Conservation (phyloP, 495 filamentous ascomycete species). For the Aspergillus asperescens region DNA sequence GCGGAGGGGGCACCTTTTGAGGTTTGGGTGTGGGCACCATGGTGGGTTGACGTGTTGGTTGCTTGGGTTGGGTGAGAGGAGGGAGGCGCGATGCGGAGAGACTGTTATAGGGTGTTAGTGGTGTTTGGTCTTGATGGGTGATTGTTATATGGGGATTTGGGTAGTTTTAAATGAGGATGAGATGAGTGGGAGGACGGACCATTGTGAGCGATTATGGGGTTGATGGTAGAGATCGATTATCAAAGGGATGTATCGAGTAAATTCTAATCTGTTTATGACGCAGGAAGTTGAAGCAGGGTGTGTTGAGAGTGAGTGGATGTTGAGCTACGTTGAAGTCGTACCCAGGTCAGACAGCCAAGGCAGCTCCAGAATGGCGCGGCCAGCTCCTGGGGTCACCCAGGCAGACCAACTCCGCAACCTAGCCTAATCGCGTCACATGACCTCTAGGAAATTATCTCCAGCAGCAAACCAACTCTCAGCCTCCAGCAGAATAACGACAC, state of each 20-base stretch:
- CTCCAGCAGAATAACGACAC: neutral
- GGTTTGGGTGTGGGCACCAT: conserved; percentile 29
- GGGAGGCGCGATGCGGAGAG: conserved; percentile 81
- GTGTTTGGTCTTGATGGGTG: neutral
- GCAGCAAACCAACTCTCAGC: neutral
- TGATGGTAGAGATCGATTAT: neutral
- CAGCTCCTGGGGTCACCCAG: conserved; percentile 32
- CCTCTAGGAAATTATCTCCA: conserved; percentile 14
- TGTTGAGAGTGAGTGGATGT: neutral
- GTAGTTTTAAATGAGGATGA: neutral
- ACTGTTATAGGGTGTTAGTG: conserved; percentile 43
- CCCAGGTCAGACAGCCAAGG: conserved; percentile 13
- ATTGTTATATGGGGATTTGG: too few relatives aligned
- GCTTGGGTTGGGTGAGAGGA: conserved; percentile 51
- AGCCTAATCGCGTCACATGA: conserved; percentile 24
- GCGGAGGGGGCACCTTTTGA: conserved; percentile 75
- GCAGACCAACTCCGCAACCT: conserved; percentile 26
- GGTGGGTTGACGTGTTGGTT: conserved; percentile 50
- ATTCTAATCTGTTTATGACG: neutral
- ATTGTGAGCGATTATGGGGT: conserved; percentile 23
- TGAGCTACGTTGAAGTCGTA: conserved; percentile 4
- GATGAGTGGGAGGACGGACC: conserved; percentile 19
- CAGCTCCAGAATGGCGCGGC: conserved; percentile 28
- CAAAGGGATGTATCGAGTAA: neutral
- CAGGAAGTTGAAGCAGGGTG: neutral